These are phyloP conservation scores for Nothomitra cinnamomea DNA, from an alignment of 2,329 filamentous ascomycete species.

Conservation along the genomic window DNA sequence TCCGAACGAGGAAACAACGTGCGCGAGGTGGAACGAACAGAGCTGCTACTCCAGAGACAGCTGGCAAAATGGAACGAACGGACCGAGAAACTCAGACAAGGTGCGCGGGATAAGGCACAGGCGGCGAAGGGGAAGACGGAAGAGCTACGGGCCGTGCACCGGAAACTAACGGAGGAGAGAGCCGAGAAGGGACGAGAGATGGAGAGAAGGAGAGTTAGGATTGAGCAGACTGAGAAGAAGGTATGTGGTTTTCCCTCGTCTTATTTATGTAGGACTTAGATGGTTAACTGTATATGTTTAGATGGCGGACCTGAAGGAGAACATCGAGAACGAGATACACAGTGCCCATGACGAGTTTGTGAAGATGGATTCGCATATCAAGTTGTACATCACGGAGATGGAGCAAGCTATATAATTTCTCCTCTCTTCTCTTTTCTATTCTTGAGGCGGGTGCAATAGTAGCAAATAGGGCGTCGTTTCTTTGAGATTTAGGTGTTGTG, in stretches of 20 bases:
- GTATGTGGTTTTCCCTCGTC: slow-evolving; percentile 29
- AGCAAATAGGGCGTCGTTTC: too few relatives aligned
- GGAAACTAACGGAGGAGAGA: slow-evolving; percentile 66
- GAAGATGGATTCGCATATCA: slow-evolving; percentile 95
- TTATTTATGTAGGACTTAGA: neutral
- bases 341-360: slow-evolving; percentile 84
- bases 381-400: slow-evolving; percentile 97
- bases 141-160: slow-evolving; percentile 64
- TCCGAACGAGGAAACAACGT: slow-evolving; percentile 80
- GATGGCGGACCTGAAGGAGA: slow-evolving; percentile 97
- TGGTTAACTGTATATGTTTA: slow-evolving; percentile 21
- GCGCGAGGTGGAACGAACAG: slow-evolving; percentile 76
- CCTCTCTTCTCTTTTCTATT: too few relatives aligned
- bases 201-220: slow-evolving; percentile 77
- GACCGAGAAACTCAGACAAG: slow-evolving; percentile 66
- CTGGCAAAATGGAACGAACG: slow-evolving; percentile 72
- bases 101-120: slow-evolving; percentile 64
- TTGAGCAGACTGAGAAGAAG: slow-evolving; percentile 98
- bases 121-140: slow-evolving; percentile 81
- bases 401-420: slow-evolving; percentile 52
- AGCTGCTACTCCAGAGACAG: slow-evolving; percentile 69
- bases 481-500: too few relatives aligned
- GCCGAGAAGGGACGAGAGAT: slow-evolving; percentile 80
- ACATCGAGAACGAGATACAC: slow-evolving; percentile 88
- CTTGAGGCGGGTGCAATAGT: too few relatives aligned